A percentile compares a stretch with the other conserved stretches of the same genome.
phyloP scores from a whole-genome alignment of 441 rosid genomes.

The Francoa sonchifolia region DNA sequence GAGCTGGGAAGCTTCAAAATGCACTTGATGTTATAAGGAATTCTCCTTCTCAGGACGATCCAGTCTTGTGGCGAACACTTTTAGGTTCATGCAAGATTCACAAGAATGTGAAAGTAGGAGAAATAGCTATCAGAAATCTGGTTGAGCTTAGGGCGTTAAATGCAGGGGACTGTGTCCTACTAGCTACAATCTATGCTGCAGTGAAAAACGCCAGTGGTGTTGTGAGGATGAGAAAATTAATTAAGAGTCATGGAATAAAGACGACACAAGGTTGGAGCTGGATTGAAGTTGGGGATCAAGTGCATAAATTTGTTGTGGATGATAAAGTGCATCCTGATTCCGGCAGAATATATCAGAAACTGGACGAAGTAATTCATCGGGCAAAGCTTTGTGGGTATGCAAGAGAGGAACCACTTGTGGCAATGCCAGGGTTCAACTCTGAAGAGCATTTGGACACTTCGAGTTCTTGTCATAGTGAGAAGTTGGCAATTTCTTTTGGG shows the following conservation, averaged over 20 bases:
- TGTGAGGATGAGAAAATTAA: conserved; percentile 41
- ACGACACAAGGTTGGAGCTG: conserved; percentile 95
- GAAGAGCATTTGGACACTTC: too few relatives aligned
- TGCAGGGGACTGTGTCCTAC: conserved; percentile 59
- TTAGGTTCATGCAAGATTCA: conserved; percentile 64
- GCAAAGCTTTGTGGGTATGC: conserved; percentile 28
- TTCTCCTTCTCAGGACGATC: conserved; percentile 75
- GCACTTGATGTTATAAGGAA: conserved; percentile 46
- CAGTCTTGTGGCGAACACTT: conserved; percentile 72
- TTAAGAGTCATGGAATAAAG: conserved; percentile 49
- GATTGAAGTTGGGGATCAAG: conserved; percentile 69
- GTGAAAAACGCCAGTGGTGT: conserved; percentile 75
- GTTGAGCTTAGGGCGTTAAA: conserved; percentile 59
- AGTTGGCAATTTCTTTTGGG: conserved; percentile 74
- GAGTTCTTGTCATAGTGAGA: conserved; percentile 36
- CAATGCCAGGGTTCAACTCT: too few relatives aligned
- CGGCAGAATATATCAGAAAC: conserved; percentile 43
- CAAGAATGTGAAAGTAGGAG: conserved; percentile 67
- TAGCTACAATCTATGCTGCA: conserved; percentile 67
- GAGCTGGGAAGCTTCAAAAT: conserved; percentile 44
- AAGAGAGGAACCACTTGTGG: too few relatives aligned
- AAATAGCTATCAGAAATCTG: conserved; percentile 40
- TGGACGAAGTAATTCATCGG: conserved; percentile 35
- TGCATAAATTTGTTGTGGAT: conserved; percentile 55
- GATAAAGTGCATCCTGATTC: conserved; percentile 58